Percentiles rank a stretch among this genome's conserved stretches.
Conservation (phyloP, 768 basidiomycete genomes). For the Rossbeevera mucosa region DNA sequence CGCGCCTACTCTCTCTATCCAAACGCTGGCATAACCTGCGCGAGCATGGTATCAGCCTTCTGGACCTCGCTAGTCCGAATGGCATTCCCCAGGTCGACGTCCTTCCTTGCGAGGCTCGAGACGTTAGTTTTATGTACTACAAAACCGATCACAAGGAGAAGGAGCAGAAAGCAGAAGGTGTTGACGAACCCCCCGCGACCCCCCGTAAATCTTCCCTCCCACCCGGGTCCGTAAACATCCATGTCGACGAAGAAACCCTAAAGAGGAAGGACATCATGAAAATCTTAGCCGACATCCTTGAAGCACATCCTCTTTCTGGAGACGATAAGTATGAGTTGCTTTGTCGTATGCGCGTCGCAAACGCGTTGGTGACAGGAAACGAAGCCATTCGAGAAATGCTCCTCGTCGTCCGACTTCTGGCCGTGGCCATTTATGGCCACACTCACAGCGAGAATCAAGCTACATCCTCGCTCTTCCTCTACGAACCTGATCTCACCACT, state of each 20-base stretch:
- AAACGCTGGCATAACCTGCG: constrained; percentile 81
- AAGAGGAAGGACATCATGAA: constrained; percentile 64
- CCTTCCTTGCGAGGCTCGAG: constrained; percentile 68
- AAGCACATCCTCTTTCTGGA: constrained; percentile 64
- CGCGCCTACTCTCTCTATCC: constrained; percentile 76
- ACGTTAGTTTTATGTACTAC: constrained; percentile 82
- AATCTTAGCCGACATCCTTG: constrained; percentile 69
- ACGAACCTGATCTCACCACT: constrained; percentile 87
- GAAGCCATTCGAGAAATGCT: constrained; percentile 73
- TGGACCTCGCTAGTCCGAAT: constrained; percentile 62
- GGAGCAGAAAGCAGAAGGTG: constrained; percentile 44
- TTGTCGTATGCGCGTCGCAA: constrained; percentile 79
- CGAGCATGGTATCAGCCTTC: constrained; percentile 72
- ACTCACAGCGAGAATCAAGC: constrained; percentile 78
- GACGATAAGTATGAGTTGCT: constrained; percentile 85
- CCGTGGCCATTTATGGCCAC: constrained; percentile 89
- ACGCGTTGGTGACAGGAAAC: constrained; percentile 55
- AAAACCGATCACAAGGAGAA: constrained; percentile 50
- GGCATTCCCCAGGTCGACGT: constrained; percentile 50
- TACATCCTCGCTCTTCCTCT: constrained; percentile 79
- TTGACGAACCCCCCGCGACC: constrained; percentile 40
- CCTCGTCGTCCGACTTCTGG: constrained; percentile 72
- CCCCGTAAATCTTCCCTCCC: constrained; percentile 44
- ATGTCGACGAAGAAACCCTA: constrained; percentile 58
- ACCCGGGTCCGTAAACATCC: constrained; percentile 54